Evolutionary conservation across 2,329 filamentous ascomycete genomes (phyloP).

Genomic region (Helminthosporium solani): DNA sequence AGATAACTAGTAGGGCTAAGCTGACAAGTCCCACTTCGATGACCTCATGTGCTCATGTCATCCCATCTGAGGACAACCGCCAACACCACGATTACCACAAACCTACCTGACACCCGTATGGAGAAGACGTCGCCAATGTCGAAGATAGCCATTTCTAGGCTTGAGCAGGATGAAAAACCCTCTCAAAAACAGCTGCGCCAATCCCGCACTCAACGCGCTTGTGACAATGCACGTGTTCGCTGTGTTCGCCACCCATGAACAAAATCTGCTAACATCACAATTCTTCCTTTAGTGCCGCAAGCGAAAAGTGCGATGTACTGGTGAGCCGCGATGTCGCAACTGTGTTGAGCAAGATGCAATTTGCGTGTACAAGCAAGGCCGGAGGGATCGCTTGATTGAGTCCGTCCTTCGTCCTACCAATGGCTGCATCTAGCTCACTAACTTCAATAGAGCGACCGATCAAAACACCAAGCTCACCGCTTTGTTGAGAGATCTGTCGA

Average conservation of each 20-base stretch:
- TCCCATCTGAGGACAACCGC: too few relatives aligned
- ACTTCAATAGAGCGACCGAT: not conserved
- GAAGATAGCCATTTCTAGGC: conserved; percentile 35
- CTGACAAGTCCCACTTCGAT: too few relatives aligned
- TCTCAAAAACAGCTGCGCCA: not conserved
- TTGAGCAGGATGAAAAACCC: not conserved
- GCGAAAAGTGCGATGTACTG: conserved; percentile 39
- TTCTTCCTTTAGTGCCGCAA: conserved; percentile 27
- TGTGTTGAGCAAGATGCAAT: conserved; percentile 25
- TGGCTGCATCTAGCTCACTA: not conserved
- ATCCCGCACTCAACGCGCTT: conserved; percentile 50
- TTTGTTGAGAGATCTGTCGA: conserved; percentile 19
- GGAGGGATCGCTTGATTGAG: conserved; percentile 36
- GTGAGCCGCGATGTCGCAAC: conserved; percentile 34
- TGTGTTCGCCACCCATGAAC: conserved; percentile 50
- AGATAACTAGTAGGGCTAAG: too few relatives aligned
- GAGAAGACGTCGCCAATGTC: conserved; percentile 57
- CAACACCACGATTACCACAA: too few relatives aligned
- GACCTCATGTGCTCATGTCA: too few relatives aligned
- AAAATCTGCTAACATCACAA: conserved; percentile 45
- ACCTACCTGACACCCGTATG: conserved; percentile 20
- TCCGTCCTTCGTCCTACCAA: conserved; percentile 12
- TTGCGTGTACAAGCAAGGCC: conserved; percentile 36
- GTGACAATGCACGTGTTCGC: conserved; percentile 38
- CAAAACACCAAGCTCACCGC: conserved; percentile 16